A percentile compares a stretch with the other conserved stretches of the same genome.
Evolutionary conservation across 495 filamentous ascomycete genomes (phyloP).

Genomic region (Trichocladium uniseriatum): DNA sequence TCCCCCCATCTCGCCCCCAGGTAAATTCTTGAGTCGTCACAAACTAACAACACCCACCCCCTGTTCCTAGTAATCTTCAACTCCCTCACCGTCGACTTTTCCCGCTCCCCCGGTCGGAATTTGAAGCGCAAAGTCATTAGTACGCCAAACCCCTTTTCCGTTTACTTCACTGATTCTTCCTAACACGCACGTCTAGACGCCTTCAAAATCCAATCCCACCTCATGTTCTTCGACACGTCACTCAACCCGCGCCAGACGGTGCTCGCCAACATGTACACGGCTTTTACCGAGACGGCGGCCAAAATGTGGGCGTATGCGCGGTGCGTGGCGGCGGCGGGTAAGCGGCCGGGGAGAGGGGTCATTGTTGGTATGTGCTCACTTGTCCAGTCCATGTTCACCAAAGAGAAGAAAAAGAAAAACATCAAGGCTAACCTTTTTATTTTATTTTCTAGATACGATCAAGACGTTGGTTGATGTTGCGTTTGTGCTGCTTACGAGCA

Average conservation of each 20-base stretch:
- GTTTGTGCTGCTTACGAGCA: conserved; percentile 53
- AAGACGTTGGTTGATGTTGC: conserved; percentile 56
- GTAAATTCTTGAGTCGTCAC: no score
- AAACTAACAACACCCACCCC: background rate
- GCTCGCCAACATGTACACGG: conserved; percentile 61
- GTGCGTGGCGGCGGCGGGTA: conserved; percentile 44
- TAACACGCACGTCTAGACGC: conserved; percentile 33
- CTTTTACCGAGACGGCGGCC: conserved; percentile 66
- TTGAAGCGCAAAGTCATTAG: conserved; percentile 74
- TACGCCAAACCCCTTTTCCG: conserved; percentile 22
- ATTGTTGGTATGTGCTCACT: conserved; percentile 51
- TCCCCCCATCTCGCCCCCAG: background rate
- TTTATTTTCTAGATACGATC: conserved; percentile 67
- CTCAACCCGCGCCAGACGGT: conserved; percentile 66
- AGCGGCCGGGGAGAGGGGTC: conserved; percentile 43
- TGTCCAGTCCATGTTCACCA: background rate
- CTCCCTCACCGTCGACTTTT: conserved; percentile 68
- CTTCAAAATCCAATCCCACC: conserved; percentile 78
- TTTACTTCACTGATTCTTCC: conserved; percentile 19
- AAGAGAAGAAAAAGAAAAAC: background rate
- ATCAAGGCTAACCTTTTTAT: no score
- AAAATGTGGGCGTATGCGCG: conserved; percentile 76
- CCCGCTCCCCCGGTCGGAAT: conserved; percentile 55
- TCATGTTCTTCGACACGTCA: conserved; percentile 79
- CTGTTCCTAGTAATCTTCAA: conserved; percentile 36